phyloP scores from a whole-genome alignment of 1,139 yeast genomes.

The Citeromyces hawaiiensis region DNA sequence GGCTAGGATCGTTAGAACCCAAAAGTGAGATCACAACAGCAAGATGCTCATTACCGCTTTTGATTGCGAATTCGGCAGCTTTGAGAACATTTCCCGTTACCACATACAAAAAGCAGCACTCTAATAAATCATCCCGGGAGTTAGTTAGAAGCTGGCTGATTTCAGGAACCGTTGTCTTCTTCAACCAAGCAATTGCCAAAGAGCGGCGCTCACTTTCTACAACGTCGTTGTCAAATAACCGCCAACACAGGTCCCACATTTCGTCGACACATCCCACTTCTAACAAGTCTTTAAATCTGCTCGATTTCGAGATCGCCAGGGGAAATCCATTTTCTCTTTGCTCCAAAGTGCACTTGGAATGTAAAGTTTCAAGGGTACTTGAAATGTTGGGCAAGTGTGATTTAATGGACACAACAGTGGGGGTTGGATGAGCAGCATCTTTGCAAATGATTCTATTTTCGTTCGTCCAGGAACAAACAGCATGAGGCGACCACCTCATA shows the following conservation, averaged over 20 bases:
- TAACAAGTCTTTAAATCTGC: constrained; percentile 16
- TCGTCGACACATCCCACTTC: constrained; percentile 12
- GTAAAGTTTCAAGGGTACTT: neutral
- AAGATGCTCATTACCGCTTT: constrained; percentile 49
- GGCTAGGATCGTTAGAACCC: constrained; percentile 53
- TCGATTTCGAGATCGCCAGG: constrained; percentile 11
- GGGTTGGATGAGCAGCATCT: neutral
- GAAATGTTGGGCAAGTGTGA: neutral
- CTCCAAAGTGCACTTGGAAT: neutral
- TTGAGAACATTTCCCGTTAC: constrained; percentile 42
- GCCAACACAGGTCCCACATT: constrained; percentile 40
- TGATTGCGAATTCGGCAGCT: constrained; percentile 51
- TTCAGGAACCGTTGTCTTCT: constrained; percentile 30
- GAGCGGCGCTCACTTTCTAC: constrained; percentile 28
- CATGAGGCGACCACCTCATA: neutral
- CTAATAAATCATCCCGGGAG: constrained; percentile 23
- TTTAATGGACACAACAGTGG: neutral
- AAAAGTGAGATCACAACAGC: constrained; percentile 58
- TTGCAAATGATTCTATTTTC: constrained; percentile 1
- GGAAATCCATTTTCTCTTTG: constrained; percentile 17
- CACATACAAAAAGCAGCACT: constrained; percentile 36
- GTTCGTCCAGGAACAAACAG: neutral
- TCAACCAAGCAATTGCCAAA: constrained; percentile 45
- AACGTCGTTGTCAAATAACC: constrained; percentile 38
- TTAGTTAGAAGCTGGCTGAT: constrained; percentile 18